Evolutionary conservation across 345 rosid genomes (phyloP).

Genomic region (Citrus trifoliata): DNA sequence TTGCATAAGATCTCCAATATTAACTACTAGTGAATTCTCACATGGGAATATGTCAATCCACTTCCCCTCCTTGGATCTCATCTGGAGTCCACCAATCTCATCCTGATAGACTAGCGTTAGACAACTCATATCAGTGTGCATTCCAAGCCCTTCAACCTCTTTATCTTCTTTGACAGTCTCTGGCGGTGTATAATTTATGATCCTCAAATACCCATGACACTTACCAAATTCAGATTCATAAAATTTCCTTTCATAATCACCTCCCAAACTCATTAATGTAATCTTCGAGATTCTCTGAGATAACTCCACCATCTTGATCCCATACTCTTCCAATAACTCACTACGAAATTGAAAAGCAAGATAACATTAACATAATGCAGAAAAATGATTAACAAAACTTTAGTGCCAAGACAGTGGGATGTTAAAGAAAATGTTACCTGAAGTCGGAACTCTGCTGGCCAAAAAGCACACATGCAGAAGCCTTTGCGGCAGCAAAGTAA

Average conservation of each 20-base stretch:
- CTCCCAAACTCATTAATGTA: constrained; percentile 46
- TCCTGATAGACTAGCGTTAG: constrained; percentile 71
- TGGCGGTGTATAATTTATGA: constrained; percentile 58
- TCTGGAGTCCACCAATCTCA: constrained; percentile 68
- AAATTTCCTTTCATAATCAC: constrained; percentile 32
- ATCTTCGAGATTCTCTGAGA: constrained; percentile 49
- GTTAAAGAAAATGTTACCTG: constrained; percentile 33
- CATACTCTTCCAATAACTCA: constrained; percentile 58
- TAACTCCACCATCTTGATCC: constrained; percentile 48
- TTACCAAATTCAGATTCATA: constrained; percentile 41
- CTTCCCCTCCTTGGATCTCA: constrained; percentile 59
- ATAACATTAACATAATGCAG: constrained; percentile 3
- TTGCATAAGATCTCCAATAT: constrained; percentile 77
- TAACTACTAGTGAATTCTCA: constrained; percentile 55
- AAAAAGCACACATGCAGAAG: constrained; percentile 48
- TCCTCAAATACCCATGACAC: constrained; percentile 68
- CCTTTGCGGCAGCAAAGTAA: constrained; percentile 54
- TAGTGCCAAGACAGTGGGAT: background rate
- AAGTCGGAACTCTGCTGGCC: constrained; percentile 39
- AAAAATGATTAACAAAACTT: background rate
- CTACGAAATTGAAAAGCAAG: constrained; percentile 19
- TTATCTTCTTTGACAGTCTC: constrained; percentile 33
- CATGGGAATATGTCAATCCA: constrained; percentile 52
- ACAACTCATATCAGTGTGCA: constrained; percentile 89
- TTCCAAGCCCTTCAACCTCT: constrained; percentile 69